Conservation (phyloP, 495 filamentous ascomycete genomes). For the Annulohypoxylon maeteangense region DNA sequence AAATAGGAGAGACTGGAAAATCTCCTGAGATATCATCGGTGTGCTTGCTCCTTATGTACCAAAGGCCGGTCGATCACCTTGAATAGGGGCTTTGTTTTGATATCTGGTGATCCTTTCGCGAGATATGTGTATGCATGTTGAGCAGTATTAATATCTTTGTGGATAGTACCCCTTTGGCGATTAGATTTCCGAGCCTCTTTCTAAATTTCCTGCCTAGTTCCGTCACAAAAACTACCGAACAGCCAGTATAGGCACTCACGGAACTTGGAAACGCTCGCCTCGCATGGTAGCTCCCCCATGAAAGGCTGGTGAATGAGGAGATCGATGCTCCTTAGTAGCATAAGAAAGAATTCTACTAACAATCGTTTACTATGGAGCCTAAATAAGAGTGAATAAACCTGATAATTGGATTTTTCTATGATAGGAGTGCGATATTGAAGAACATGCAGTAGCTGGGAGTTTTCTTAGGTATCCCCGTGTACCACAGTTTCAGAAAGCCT, state of each 20-base stretch:
- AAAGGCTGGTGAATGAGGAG: too few relatives aligned
- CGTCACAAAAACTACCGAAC: neutral
- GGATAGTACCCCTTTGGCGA: neutral
- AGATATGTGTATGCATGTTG: neutral
- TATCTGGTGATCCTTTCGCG: neutral
- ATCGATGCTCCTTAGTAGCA: too few relatives aligned
- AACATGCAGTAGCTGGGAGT: too few relatives aligned
- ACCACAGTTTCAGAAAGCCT: too few relatives aligned
- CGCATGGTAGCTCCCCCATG: too few relatives aligned
- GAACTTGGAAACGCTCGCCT: neutral
- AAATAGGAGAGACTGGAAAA: too few relatives aligned
- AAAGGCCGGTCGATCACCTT: neutral
- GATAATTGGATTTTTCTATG: neutral
- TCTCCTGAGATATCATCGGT: neutral
- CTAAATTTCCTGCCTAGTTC: neutral
- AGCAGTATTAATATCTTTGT: neutral
- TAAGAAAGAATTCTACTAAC: too few relatives aligned
- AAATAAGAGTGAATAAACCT: neutral
- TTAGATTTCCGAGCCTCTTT: neutral
- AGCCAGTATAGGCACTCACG: neutral
- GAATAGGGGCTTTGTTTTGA: neutral
- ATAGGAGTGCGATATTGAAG: neutral
- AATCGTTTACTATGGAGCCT: neutral
- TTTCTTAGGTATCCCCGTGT: too few relatives aligned
- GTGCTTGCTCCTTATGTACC: neutral